Conservation (phyloP, 805 yeast species). For the Candida alai region DNA sequence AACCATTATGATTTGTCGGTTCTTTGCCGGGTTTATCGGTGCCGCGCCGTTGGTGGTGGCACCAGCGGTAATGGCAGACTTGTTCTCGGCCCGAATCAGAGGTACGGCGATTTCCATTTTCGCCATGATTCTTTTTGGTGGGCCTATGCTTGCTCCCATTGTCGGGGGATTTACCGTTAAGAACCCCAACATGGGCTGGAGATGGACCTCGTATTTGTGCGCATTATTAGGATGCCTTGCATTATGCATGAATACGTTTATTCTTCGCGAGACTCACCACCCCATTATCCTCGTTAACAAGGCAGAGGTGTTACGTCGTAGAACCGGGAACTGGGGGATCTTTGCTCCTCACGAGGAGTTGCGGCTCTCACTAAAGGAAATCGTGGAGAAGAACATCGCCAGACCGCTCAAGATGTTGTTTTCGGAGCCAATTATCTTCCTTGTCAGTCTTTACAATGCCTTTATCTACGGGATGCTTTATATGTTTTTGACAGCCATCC, state of each 20-base stretch:
- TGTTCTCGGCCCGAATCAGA: conserved; percentile 61
- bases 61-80: conserved; percentile 84
- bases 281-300: conserved; percentile 29
- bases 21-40: conserved; percentile 76
- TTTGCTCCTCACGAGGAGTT: conserved; percentile 37
- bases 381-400: conserved; percentile 30
- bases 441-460: conserved; percentile 44
- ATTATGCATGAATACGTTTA: conserved; percentile 26
- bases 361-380: conserved; percentile 26
- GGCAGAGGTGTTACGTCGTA: conserved; percentile 35
- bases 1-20: conserved; percentile 71
- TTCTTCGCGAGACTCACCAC: conserved; percentile 39
- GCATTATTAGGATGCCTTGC: conserved; percentile 38
- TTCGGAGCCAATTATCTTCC: conserved; percentile 40
- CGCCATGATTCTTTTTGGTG: conserved; percentile 67
- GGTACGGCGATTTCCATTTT: conserved; percentile 76
- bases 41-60: conserved; percentile 82
- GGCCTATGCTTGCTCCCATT: conserved; percentile 83
- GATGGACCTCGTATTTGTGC: conserved; percentile 53
- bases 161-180: conserved; percentile 41
- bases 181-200: conserved; percentile 45
- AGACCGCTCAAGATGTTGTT: conserved; percentile 39
- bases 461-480: conserved; percentile 48
- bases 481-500: conserved; percentile 41
- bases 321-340: conserved; percentile 40